Conservation (phyloP, 805 yeast genomes). For the Debaryomyces hansenii region DNA sequence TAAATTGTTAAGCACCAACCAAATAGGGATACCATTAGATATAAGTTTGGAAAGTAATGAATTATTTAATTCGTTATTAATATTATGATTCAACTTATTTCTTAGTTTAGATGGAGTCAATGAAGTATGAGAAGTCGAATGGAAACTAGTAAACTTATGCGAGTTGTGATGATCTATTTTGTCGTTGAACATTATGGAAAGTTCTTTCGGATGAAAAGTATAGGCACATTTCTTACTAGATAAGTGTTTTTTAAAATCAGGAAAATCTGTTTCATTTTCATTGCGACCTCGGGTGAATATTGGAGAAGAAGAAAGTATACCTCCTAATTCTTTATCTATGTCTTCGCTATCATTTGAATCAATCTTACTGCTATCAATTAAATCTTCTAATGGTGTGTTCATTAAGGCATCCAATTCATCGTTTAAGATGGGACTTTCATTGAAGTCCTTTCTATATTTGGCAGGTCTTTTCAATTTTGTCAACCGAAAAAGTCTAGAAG, state of each 20-base stretch:
- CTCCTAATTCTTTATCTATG: constrained; percentile 31
- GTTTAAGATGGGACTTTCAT: constrained; percentile 7
- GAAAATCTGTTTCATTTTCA: background rate
- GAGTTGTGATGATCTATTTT: constrained; percentile 1
- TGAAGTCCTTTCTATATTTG: constrained; percentile 7
- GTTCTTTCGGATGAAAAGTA: constrained; percentile 5
- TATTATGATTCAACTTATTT: constrained; percentile 4
- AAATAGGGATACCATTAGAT: constrained; percentile 15
- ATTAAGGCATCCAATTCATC: constrained; percentile 28
- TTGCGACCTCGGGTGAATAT: background rate
- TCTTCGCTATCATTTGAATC: constrained; percentile 24
- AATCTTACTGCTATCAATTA: constrained; percentile 13
- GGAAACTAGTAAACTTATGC: constrained; percentile 9
- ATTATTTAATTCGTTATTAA: background rate
- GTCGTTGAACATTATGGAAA: constrained; percentile 8
- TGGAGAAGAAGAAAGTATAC: constrained; percentile 18
- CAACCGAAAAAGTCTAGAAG: constrained; percentile 28
- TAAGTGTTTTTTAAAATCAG: background rate
- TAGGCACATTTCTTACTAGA: background rate
- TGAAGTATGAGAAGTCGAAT: background rate
- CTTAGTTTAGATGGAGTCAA: constrained; percentile 4
- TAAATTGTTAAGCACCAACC: constrained; percentile 18
- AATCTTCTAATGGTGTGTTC: constrained; percentile 24
- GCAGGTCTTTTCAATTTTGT: constrained; percentile 23
- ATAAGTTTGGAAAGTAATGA: constrained; percentile 6